These are phyloP conservation scores for Urtica urens DNA, from an alignment of 306 rosid species.

Conservation along the genomic window DNA sequence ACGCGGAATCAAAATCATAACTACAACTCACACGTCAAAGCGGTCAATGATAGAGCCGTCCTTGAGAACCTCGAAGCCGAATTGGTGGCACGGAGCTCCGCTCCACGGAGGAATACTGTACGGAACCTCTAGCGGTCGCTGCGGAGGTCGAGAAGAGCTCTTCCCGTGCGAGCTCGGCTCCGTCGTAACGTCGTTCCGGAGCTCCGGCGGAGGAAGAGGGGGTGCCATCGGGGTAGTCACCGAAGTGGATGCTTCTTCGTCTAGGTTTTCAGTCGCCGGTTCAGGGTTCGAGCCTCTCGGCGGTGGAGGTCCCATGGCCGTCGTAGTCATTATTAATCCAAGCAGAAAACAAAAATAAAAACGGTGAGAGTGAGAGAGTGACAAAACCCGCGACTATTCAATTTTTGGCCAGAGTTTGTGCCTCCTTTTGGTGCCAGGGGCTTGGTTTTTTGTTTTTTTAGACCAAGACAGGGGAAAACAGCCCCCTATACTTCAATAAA, in stretches of 20 bases:
- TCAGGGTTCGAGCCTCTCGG: constrained; percentile 33
- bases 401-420: too few species aligned
- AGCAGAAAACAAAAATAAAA: neutral
- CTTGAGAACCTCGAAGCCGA: constrained; percentile 73
- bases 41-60: constrained; percentile 66
- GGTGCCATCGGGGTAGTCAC: constrained; percentile 31
- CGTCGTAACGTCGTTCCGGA: too few species aligned
- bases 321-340: constrained; percentile 31
- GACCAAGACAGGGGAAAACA: too few species aligned
- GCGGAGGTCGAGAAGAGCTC: constrained; percentile 16
- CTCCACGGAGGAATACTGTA: constrained; percentile 83
- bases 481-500: too few species aligned
- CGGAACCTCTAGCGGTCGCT: constrained; percentile 32
- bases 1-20: neutral
- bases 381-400: constrained; percentile 1
- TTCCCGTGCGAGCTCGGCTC: constrained; percentile 16
- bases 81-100: constrained; percentile 58
- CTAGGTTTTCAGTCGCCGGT: constrained; percentile 5
- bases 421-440: too few species aligned
- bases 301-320: constrained; percentile 55
- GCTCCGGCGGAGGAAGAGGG: constrained; percentile 39
- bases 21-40: constrained; percentile 26
- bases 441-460: too few species aligned
- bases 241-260: constrained; percentile 5
- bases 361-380: too few species aligned